Evolutionary conservation across 371 early-diverging fungal species (phyloP).

Genomic region (Rhizopus delemar): DNA sequence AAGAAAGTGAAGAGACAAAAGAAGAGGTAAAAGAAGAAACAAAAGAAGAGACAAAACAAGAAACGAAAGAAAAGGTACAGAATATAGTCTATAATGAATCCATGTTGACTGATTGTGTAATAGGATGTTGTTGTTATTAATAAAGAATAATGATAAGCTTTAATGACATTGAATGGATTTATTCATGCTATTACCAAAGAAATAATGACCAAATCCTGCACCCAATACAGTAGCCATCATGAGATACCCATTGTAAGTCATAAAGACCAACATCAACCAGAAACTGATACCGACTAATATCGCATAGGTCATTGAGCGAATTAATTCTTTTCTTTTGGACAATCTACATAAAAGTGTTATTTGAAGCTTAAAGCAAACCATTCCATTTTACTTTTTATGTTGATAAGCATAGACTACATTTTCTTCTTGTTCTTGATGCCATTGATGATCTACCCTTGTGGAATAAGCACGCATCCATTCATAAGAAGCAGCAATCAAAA

Average conservation of each 20-base stretch:
- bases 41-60: constrained; percentile 4
- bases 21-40: constrained; percentile 10
- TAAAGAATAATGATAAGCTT: constrained; percentile 3
- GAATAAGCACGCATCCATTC: constrained; percentile 60
- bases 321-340: constrained; percentile 44
- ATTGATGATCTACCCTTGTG: constrained; percentile 50
- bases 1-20: background rate
- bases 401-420: constrained; percentile 21
- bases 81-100: too few relatives aligned
- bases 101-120: too few relatives aligned
- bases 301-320: constrained; percentile 61
- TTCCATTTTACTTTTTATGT: background rate
- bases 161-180: constrained; percentile 52
- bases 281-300: constrained; percentile 64
- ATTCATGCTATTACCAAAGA: constrained; percentile 49
- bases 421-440: constrained; percentile 24
- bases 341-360: constrained; percentile 1
- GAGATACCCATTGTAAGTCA: constrained; percentile 84
- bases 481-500: constrained; percentile 61
- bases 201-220: constrained; percentile 72
- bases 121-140: too few relatives aligned
- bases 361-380: too few relatives aligned
- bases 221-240: constrained; percentile 72
- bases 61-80: constrained; percentile 13
- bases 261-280: constrained; percentile 78